Evolutionary conservation across 192 early-diverging fungal species (phyloP).

Genomic region (Oehlia diaphana): DNA sequence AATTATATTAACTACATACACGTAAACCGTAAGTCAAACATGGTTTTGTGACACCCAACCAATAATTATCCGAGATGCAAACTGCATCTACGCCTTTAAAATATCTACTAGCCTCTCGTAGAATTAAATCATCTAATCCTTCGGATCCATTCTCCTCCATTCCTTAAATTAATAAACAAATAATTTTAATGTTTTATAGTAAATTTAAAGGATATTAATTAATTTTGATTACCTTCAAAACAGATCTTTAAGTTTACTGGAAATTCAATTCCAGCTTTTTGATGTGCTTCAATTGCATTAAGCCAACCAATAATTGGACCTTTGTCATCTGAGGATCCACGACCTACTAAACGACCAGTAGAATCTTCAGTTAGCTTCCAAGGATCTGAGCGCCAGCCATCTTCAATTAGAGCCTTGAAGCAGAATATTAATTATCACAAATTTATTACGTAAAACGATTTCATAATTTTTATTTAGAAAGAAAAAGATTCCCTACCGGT

Average conservation of each 20-base stretch:
- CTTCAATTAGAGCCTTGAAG: conserved; percentile 62
- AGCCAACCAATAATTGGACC: conserved; percentile 98
- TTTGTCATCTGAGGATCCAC: conserved; percentile 97
- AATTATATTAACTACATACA: conserved; percentile 29
- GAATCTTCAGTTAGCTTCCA: conserved; percentile 85
- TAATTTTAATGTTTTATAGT: not conserved
- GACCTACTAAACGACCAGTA: conserved; percentile 81
- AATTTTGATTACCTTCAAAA: conserved; percentile 92
- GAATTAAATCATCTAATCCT: conserved; percentile 91
- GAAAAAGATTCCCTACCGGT: conserved; percentile 62
- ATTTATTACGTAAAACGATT: not conserved
- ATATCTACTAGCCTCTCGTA: conserved; percentile 82
- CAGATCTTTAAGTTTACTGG: conserved; percentile 97
- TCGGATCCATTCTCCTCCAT: conserved; percentile 81
- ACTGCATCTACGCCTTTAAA: conserved; percentile 94
- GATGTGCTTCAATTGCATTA: conserved; percentile 92
- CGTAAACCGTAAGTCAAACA: conserved; percentile 98
- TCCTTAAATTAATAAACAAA: conserved; percentile 30
- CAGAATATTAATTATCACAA: not conserved
- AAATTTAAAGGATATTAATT: not conserved
- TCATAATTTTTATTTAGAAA: no score
- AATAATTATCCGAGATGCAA: conserved; percentile 98
- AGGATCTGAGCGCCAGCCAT: conserved; percentile 92
- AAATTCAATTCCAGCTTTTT: conserved; percentile 84
- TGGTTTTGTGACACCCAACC: conserved; percentile 94